phyloP scores from a whole-genome alignment of 306 rosid species.

The Vicia villosa region DNA sequence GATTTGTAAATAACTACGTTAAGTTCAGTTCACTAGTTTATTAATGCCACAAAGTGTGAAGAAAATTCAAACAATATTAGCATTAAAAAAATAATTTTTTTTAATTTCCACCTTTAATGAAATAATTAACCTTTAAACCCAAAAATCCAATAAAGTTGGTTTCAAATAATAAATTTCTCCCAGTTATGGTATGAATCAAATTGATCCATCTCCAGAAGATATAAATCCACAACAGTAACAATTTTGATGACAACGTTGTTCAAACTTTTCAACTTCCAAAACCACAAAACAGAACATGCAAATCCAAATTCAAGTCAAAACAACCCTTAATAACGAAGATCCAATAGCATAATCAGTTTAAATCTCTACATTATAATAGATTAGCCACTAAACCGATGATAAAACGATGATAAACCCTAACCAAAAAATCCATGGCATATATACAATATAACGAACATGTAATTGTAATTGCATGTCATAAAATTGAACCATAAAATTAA shows the following conservation, averaged over 20 bases:
- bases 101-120: slow-evolving; percentile 5
- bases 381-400: slow-evolving; percentile 36
- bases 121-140: slow-evolving; percentile 29
- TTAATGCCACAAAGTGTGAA: slow-evolving; percentile 2
- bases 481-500: slow-evolving; percentile 40
- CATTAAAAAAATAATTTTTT: slow-evolving; percentile 14
- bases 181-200: slow-evolving; percentile 19
- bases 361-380: slow-evolving; percentile 44
- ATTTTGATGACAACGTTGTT: slow-evolving; percentile 20
- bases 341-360: slow-evolving; percentile 43
- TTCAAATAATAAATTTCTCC: slow-evolving; percentile 16
- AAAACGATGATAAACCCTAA: slow-evolving; percentile 56
- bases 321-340: slow-evolving; percentile 54
- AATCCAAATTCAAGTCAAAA: slow-evolving; percentile 21
- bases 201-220: slow-evolving; percentile 30
- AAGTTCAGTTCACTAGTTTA: slow-evolving; percentile 22
- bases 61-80: slow-evolving; percentile 18
- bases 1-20: not conserved
- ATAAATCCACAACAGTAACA: slow-evolving; percentile 16
- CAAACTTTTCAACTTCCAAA: not conserved
- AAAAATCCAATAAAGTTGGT: not conserved
- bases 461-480: slow-evolving; percentile 46
- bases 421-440: slow-evolving; percentile 43
- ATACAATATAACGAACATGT: slow-evolving; percentile 48
- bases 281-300: slow-evolving; percentile 16